Conservation (phyloP, 352 stramenopile species). For the Globisporangium recalcitrans region DNA sequence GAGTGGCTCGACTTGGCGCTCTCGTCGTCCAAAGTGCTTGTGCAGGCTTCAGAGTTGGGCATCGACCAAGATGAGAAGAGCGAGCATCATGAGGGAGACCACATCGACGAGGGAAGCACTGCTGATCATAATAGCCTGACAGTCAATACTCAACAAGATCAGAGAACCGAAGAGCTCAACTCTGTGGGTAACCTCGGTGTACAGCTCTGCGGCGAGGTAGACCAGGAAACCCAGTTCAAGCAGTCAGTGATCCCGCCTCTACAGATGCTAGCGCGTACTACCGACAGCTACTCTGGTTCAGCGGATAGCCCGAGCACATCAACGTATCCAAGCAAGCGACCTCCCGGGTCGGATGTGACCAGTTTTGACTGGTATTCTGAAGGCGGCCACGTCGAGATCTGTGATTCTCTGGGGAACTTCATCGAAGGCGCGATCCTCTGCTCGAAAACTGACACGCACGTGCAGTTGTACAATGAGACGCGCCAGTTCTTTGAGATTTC, state of each 20-base stretch:
- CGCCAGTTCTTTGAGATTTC: slow-evolving; percentile 47
- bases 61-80: not conserved
- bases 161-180: not conserved
- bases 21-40: slow-evolving; percentile 34
- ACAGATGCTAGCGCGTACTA: not conserved
- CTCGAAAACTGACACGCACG: slow-evolving; percentile 25
- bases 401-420: slow-evolving; percentile 27
- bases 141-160: not conserved
- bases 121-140: not conserved
- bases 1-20: slow-evolving; percentile 53
- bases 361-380: slow-evolving; percentile 54
- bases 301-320: not conserved
- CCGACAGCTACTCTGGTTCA: not conserved
- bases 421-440: slow-evolving; percentile 49
- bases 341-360: not conserved
- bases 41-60: not conserved
- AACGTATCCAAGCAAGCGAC: not conserved
- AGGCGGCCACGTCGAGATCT: slow-evolving; percentile 45
- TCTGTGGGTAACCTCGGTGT: too few relatives aligned
- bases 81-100: not conserved
- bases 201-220: not conserved
- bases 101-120: not conserved
- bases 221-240: not conserved
- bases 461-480: slow-evolving; percentile 53
- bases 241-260: not conserved